These are phyloP conservation scores for Chamaecyparis obtusa DNA, from an alignment of 75 land plant genomes.

Conservation along the genomic window DNA sequence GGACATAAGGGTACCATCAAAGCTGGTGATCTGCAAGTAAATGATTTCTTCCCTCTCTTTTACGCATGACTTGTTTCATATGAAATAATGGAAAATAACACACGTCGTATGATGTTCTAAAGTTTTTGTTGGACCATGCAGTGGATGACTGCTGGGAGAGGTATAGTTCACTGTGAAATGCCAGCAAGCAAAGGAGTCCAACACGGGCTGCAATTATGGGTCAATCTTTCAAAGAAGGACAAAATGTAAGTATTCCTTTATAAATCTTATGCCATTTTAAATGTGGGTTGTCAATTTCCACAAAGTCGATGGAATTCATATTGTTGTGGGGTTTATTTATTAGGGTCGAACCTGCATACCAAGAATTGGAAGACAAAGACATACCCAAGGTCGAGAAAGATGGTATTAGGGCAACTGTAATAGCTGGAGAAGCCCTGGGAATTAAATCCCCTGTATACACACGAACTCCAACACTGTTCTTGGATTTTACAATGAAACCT, in stretches of 20 bases:
- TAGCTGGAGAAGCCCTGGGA: slow-evolving; percentile 88
- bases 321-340: not conserved
- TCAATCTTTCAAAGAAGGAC: slow-evolving; percentile 84
- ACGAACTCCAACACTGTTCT: slow-evolving; percentile 87
- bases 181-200: slow-evolving; percentile 72
- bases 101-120: not conserved
- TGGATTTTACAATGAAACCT: slow-evolving; percentile 80
- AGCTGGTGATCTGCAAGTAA: slow-evolving; percentile 84
- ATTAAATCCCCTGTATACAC: slow-evolving; percentile 75
- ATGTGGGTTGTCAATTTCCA: not conserved
- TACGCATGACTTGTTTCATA: not conserved
- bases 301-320: not conserved
- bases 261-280: not conserved
- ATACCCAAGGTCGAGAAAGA: slow-evolving; percentile 56
- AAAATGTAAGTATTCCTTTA: slow-evolving; percentile 58
- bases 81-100: not conserved
- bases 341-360: slow-evolving; percentile 88
- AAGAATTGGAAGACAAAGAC: slow-evolving; percentile 59
- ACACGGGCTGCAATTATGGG: slow-evolving; percentile 89
- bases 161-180: slow-evolving; percentile 95
- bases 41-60: not conserved
- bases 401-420: slow-evolving; percentile 70
- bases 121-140: slow-evolving; percentile 16
- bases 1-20: slow-evolving; percentile 87
- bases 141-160: slow-evolving; percentile 98